These are phyloP conservation scores for Pseudomassariella vexata DNA, from an alignment of 2,329 filamentous ascomycete species.

Conservation along the genomic window DNA sequence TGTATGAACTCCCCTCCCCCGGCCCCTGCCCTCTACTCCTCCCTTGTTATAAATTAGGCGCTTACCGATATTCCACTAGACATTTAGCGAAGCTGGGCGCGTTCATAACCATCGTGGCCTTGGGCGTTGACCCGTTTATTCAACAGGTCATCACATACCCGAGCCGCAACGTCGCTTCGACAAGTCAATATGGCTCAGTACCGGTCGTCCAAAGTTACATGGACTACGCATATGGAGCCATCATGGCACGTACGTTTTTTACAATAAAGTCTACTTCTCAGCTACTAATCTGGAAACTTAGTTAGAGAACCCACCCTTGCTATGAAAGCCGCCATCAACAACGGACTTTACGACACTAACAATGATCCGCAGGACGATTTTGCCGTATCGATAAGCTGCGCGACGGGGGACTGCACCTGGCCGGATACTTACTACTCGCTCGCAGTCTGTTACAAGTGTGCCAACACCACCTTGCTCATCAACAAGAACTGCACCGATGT, in stretches of 20 bases:
- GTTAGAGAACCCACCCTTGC: conserved; percentile 5
- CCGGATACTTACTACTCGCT: conserved; percentile 8
- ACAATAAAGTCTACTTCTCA: too few relatives aligned
- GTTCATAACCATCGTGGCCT: conserved; percentile 9
- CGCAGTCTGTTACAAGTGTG: conserved; percentile 9
- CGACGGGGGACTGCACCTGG: conserved; percentile 10
- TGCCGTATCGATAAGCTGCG: conserved; percentile 3
- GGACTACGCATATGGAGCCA: conserved; percentile 5
- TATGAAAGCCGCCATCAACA: conserved; percentile 11
- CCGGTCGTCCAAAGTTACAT: conserved; percentile 4
- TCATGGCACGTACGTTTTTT: too few relatives aligned
- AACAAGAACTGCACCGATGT: conserved; percentile 1
- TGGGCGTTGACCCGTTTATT: conserved; percentile 10
- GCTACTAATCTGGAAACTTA: too few relatives aligned
- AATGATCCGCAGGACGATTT: conserved; percentile 6
- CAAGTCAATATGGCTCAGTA: conserved; percentile 3
- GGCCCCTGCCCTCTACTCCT: too few relatives aligned
- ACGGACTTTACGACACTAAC: conserved; percentile 8
- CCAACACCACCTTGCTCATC: conserved; percentile 9
- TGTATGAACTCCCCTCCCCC: too few relatives aligned
- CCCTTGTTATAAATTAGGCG: too few relatives aligned
- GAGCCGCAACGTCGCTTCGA: conserved; percentile 3
- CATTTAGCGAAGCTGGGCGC: conserved; percentile 12
- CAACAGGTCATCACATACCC: conserved; percentile 12
- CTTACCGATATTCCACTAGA: too few relatives aligned